A percentile compares a stretch with the other conserved stretches of the same genome.
Evolutionary conservation across 192 early-diverging fungal species (phyloP).

Genomic region (Entrophospora sp.): DNA sequence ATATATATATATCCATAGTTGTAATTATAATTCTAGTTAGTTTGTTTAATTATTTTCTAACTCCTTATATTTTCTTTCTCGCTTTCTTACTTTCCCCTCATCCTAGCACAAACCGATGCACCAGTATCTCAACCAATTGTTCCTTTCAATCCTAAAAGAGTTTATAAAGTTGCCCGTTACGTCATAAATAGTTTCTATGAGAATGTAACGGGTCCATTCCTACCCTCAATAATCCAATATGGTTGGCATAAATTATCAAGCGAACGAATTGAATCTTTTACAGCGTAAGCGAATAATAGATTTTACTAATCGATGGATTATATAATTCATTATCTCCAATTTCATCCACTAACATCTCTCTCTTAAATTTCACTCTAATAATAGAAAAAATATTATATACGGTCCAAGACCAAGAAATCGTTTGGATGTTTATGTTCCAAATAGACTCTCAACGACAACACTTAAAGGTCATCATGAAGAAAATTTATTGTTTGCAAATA

Average conservation of each 20-base stretch:
- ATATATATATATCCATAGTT: too few species aligned
- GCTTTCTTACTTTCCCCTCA: neutral
- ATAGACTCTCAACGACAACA: neutral
- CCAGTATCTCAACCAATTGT: slow-evolving; percentile 7
- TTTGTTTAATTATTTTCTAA: too few species aligned
- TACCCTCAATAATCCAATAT: slow-evolving; percentile 20
- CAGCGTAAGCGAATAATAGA: neutral
- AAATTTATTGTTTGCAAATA: too few species aligned
- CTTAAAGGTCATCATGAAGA: too few species aligned
- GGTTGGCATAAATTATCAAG: slow-evolving; percentile 15
- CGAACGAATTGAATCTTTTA: neutral
- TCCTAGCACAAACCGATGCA: slow-evolving; percentile 16
- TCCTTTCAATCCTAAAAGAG: slow-evolving; percentile 15
- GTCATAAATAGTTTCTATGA: slow-evolving; percentile 8
- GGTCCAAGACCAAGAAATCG: neutral
- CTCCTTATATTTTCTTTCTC: neutral
- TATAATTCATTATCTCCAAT: neutral
- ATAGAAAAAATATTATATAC: slow-evolving; percentile 9
- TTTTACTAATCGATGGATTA: neutral
- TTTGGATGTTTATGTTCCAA: slow-evolving; percentile 1
- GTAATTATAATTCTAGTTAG: too few species aligned
- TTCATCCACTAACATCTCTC: neutral
- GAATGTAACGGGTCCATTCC: slow-evolving; percentile 13
- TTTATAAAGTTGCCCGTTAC: slow-evolving; percentile 15
- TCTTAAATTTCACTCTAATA: neutral